Evolutionary conservation across 495 filamentous ascomycete species (phyloP).

Genomic region (Trichoderma reesei): DNA sequence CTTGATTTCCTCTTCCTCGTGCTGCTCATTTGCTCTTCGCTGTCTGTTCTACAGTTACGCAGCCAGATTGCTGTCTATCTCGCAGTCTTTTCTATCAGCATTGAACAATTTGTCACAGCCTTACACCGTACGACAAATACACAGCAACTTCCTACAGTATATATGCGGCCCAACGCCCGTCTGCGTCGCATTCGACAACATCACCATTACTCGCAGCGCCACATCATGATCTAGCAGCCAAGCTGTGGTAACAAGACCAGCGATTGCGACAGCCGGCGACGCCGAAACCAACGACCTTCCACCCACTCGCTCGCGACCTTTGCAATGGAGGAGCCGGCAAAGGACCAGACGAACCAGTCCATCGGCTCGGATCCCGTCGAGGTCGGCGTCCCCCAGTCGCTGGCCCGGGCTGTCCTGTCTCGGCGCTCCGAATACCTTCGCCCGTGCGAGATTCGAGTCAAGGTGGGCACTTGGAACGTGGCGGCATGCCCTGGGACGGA

Average conservation of each 20-base stretch:
- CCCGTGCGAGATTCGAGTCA: constrained; percentile 61
- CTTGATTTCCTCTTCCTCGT: no score
- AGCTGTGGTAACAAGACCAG: not conserved
- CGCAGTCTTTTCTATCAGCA: not conserved
- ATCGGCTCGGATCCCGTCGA: constrained; percentile 29
- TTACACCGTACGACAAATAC: not conserved
- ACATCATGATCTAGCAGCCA: constrained; percentile 9
- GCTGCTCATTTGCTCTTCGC: no score
- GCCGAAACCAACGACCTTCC: not conserved
- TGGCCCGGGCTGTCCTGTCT: constrained; percentile 50
- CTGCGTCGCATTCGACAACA: not conserved
- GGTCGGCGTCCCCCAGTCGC: constrained; percentile 25
- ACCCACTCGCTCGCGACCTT: not conserved
- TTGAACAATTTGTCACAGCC: not conserved
- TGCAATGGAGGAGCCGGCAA: not conserved
- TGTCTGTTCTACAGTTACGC: no score
- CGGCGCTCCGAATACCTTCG: constrained; percentile 69
- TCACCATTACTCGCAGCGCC: not conserved
- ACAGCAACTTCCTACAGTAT: not conserved
- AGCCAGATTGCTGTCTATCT: no score
- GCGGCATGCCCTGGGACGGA: constrained; percentile 73
- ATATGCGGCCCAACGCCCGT: not conserved
- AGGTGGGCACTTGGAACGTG: constrained; percentile 92
- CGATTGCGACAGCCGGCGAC: not conserved
- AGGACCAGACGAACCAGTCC: constrained; percentile 16